Conservation (phyloP, 495 filamentous ascomycete species). For the Talaromyces trachyspermus region DNA sequence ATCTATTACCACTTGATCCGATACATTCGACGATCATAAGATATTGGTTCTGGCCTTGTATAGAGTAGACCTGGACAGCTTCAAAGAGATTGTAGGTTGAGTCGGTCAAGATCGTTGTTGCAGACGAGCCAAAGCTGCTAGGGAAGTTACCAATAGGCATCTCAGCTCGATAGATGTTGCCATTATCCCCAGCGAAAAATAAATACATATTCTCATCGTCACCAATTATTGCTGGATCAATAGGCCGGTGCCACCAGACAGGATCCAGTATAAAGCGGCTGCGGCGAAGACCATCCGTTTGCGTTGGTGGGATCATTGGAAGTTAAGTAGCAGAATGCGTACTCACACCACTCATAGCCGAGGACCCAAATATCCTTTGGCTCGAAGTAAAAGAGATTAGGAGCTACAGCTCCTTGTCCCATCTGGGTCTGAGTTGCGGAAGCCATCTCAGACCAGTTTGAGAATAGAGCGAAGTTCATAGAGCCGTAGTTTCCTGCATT, state of each 20-base stretch:
- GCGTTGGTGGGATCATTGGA: slow-evolving; percentile 48
- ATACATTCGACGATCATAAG: slow-evolving; percentile 61
- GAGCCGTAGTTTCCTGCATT: slow-evolving; percentile 39
- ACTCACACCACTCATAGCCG: slow-evolving; percentile 53
- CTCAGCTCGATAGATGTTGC: slow-evolving; percentile 53
- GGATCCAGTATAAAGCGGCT: slow-evolving; percentile 48
- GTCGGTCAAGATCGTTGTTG: slow-evolving; percentile 42
- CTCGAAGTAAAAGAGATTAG: slow-evolving; percentile 53
- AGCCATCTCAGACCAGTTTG: slow-evolving; percentile 47
- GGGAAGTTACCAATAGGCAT: slow-evolving; percentile 57
- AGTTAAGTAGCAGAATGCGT: slow-evolving; percentile 51
- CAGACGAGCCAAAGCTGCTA: slow-evolving; percentile 44
- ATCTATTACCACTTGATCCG: slow-evolving; percentile 47
- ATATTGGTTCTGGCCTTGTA: slow-evolving; percentile 43
- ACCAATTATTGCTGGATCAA: slow-evolving; percentile 56
- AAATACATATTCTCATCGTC: slow-evolving; percentile 53
- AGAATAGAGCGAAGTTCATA: slow-evolving; percentile 50
- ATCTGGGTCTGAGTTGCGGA: slow-evolving; percentile 45
- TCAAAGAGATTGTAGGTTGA: slow-evolving; percentile 51
- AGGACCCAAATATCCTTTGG: slow-evolving; percentile 55
- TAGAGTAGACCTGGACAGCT: slow-evolving; percentile 56
- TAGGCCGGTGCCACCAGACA: slow-evolving; percentile 29
- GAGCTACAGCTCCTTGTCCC: slow-evolving; percentile 45
- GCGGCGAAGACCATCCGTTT: slow-evolving; percentile 46
- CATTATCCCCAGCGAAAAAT: slow-evolving; percentile 60